Conservation (phyloP, 2,329 filamentous ascomycete genomes). For the Dryadomyces quercivorus region DNA sequence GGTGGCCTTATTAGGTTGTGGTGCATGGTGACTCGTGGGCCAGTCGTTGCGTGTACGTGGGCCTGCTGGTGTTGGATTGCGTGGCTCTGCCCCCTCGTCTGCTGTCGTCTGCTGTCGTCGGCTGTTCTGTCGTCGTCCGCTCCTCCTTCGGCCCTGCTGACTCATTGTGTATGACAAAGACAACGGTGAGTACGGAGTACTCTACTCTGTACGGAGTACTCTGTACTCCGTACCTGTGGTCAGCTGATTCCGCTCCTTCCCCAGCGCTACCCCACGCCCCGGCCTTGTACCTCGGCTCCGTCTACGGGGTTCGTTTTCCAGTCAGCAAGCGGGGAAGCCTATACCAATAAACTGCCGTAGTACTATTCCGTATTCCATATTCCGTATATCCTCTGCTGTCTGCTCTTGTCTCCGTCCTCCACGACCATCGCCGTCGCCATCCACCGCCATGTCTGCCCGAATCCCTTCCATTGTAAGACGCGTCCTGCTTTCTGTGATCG, state of each 20-base stretch:
- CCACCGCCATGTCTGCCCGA: slow-evolving; percentile 26
- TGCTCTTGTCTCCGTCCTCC: no score
- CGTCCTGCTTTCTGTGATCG: neutral
- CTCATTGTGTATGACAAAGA: no score
- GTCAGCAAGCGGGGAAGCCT: slow-evolving; percentile 2
- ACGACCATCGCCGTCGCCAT: no score
- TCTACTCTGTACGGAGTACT: neutral
- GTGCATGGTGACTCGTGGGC: no score
- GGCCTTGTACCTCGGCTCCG: slow-evolving; percentile 9
- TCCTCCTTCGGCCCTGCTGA: neutral
- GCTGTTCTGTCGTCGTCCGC: neutral
- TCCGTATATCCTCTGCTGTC: neutral
- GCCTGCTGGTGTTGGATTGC: no score
- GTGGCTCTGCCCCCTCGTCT: neutral
- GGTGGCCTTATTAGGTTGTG: no score
- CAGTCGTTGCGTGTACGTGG: no score
- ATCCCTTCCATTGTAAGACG: slow-evolving; percentile 33
- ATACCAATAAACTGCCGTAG: neutral
- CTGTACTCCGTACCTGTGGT: neutral
- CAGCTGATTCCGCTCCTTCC: neutral
- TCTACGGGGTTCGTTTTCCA: neutral
- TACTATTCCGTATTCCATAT: neutral
- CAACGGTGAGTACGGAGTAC: no score
- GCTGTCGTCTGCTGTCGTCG: neutral
- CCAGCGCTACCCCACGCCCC: slow-evolving; percentile 6